Evolutionary conservation across 495 filamentous ascomycete genomes (phyloP).

Genomic region (Penicillium crystallinum): DNA sequence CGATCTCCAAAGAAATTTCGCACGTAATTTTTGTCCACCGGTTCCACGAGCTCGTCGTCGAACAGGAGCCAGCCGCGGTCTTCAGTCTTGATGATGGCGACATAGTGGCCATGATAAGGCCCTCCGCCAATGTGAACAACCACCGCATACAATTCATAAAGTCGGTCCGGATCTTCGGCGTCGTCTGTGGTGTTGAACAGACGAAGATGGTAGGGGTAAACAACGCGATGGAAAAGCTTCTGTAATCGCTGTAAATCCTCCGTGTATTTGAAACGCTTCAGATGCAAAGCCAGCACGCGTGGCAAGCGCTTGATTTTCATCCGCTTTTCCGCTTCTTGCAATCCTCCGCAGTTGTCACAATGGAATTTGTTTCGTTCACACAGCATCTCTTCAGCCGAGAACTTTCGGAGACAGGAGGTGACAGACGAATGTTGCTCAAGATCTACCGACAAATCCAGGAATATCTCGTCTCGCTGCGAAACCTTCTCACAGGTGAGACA

Average conservation of each 20-base stretch:
- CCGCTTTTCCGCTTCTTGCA: conserved; percentile 96
- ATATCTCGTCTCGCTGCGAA: conserved; percentile 91
- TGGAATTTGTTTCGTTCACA: conserved; percentile 98
- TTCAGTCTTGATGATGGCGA: conserved; percentile 95
- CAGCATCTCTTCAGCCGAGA: conserved; percentile 97
- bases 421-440: conserved; percentile 94
- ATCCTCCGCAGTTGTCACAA: conserved; percentile 91
- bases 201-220: conserved; percentile 93
- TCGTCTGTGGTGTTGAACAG: conserved; percentile 98
- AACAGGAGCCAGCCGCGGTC: conserved; percentile 95
- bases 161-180: conserved; percentile 85
- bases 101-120: conserved; percentile 96
- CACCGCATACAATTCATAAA: conserved; percentile 96
- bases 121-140: conserved; percentile 99
- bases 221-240: conserved; percentile 94
- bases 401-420: conserved; percentile 89
- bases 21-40: conserved; percentile 95
- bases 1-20: conserved; percentile 95
- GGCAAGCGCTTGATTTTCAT: conserved; percentile 98
- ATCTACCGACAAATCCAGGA: conserved; percentile 93
- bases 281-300: conserved; percentile 82
- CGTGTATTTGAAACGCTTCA: conserved; percentile 97
- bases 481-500: conserved; percentile 95
- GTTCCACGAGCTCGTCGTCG: conserved; percentile 97
- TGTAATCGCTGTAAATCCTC: conserved; percentile 89